Evolutionary conservation across 2,329 filamentous ascomycete species (phyloP).

Genomic region (Neofusicoccum kwambonambiense): DNA sequence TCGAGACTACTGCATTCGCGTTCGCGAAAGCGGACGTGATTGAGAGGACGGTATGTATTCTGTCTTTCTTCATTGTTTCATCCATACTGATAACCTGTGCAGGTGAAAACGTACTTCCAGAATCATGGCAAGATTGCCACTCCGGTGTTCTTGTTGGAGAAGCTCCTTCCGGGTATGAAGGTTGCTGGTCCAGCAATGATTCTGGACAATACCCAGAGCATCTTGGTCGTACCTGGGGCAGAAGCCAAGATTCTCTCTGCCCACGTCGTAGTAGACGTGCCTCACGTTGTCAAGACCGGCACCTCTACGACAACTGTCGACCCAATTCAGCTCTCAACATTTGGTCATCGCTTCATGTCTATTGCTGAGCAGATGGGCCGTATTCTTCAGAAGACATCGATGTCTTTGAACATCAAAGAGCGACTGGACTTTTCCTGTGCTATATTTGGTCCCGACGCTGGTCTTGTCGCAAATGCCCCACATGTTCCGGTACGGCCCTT

Average conservation of each 20-base stretch:
- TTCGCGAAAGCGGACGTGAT: conserved; percentile 63
- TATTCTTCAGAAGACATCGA: conserved; percentile 25
- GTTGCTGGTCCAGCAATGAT: conserved; percentile 34
- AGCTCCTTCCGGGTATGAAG: conserved; percentile 24
- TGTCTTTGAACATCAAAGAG: conserved; percentile 30
- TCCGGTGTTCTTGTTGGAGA: conserved; percentile 28
- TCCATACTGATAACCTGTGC: not conserved
- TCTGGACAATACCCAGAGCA: conserved; percentile 46
- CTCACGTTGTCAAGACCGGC: conserved; percentile 48
- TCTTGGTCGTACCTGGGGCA: conserved; percentile 41
- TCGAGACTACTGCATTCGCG: conserved; percentile 65
- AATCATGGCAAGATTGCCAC: conserved; percentile 23
- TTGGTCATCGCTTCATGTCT: conserved; percentile 28
- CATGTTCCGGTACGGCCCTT: conserved; percentile 25
- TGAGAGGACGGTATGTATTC: conserved; percentile 51
- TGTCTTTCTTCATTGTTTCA: not conserved
- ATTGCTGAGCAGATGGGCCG: conserved; percentile 30
- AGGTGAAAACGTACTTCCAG: conserved; percentile 27
- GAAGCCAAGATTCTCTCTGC: conserved; percentile 38
- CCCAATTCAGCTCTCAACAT: conserved; percentile 22
- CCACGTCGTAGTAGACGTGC: conserved; percentile 48
- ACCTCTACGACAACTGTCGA: conserved; percentile 53
- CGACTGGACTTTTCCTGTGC: conserved; percentile 38
- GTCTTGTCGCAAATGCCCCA: conserved; percentile 28
- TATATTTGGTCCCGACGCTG: conserved; percentile 25